Evolutionary conservation across 108 stramenopile species (phyloP).

Genomic region (Epipyxis sp.): DNA sequence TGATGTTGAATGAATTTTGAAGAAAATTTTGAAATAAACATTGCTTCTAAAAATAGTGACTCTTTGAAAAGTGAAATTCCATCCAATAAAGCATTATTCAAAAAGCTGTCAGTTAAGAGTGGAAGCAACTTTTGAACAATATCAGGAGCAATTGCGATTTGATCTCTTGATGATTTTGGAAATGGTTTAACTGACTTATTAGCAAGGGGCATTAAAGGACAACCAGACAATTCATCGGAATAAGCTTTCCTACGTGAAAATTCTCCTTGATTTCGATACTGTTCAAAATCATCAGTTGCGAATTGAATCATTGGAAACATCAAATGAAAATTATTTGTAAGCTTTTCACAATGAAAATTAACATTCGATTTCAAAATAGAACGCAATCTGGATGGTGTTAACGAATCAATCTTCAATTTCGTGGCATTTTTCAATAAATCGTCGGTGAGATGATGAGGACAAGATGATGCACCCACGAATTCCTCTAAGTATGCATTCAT

Average conservation of each 20-base stretch:
- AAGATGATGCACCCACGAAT: not conserved
- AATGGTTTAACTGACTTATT: not conserved
- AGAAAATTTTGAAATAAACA: not conserved
- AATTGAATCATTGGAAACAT: too few species aligned
- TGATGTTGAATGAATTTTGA: not conserved
- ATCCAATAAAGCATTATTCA: too few species aligned
- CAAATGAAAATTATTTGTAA: too few species aligned
- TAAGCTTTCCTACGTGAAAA: conserved; percentile 2
- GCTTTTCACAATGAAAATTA: not conserved
- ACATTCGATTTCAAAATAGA: not conserved
- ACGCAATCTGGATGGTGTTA: not conserved
- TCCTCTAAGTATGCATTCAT: not conserved
- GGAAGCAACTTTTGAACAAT: not conserved
- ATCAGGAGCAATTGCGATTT: not conserved
- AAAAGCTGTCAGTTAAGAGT: not conserved
- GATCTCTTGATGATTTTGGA: not conserved
- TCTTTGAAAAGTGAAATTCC: not conserved
- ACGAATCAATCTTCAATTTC: not conserved
- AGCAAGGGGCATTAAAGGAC: conserved; percentile 21
- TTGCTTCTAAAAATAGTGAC: not conserved
- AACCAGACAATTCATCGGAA: not conserved
- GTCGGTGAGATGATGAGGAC: not conserved
- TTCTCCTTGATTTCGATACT: not conserved
- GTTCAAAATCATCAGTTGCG: too few species aligned
- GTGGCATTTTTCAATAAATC: not conserved